phyloP scores from a whole-genome alignment of 164 flowering plant genomes.

The Saururus chinensis region DNA sequence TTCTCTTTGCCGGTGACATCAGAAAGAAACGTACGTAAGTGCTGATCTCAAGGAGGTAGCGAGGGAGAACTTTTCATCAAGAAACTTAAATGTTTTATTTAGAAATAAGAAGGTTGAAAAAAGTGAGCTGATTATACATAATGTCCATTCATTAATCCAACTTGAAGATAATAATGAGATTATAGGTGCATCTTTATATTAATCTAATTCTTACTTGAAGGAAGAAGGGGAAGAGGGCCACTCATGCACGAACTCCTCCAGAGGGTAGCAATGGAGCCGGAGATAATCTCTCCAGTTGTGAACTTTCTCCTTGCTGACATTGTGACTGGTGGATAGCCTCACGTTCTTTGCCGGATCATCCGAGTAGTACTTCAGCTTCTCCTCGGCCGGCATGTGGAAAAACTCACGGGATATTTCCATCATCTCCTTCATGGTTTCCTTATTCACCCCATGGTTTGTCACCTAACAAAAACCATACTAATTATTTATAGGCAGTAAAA shows the following conservation, averaged over 20 bases:
- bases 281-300: constrained; percentile 86
- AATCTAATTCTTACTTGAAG: constrained; percentile 75
- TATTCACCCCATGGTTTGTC: constrained; percentile 53
- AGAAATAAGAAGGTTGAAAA: too few relatives aligned
- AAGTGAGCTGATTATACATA: too few relatives aligned
- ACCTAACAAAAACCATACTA: constrained; percentile 25
- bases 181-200: too few relatives aligned
- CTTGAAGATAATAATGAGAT: too few relatives aligned
- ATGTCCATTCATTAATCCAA: too few relatives aligned
- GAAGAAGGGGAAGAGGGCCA: constrained; percentile 73
- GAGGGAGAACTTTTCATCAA: too few relatives aligned
- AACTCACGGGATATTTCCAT: constrained; percentile 34
- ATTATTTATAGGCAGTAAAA: not conserved
- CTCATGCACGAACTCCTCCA: constrained; percentile 41
- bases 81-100: too few relatives aligned
- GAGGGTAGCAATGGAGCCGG: constrained; percentile 69
- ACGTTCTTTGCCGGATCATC: constrained; percentile 41
- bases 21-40: too few relatives aligned
- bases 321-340: constrained; percentile 71
- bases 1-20: too few relatives aligned
- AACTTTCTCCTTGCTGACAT: constrained; percentile 56
- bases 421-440: constrained; percentile 32
- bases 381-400: constrained; percentile 54
- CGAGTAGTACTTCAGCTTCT: constrained; percentile 53
- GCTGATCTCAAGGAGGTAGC: too few relatives aligned